These are phyloP conservation scores for Phycomyces nitens DNA, from an alignment of 192 early-diverging fungal species.

Conservation along the genomic window DNA sequence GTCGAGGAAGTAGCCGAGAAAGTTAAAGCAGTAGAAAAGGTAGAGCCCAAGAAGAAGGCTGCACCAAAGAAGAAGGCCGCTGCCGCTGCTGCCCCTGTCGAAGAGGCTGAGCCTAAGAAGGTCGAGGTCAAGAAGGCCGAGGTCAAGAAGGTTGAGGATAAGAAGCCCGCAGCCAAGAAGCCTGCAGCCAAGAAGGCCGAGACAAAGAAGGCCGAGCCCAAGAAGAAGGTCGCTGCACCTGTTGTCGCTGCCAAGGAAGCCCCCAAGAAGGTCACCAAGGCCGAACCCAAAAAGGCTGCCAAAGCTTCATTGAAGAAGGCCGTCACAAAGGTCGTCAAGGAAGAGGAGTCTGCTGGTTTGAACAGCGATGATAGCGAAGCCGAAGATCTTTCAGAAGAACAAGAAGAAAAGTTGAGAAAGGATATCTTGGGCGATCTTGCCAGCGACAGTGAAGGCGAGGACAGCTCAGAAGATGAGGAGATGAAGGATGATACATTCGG, in stretches of 20 bases:
- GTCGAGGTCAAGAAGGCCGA: conserved; percentile 23
- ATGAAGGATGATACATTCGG: conserved; percentile 14
- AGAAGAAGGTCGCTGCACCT: conserved; percentile 11
- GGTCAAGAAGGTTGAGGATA: conserved; percentile 7
- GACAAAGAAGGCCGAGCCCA: conserved; percentile 9
- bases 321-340: conserved; percentile 23
- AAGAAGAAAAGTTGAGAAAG: conserved; percentile 43
- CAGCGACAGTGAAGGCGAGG: conserved; percentile 25
- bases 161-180: conserved; percentile 1
- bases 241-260: conserved; percentile 13
- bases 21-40: conserved; percentile 9
- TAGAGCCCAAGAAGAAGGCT: conserved; percentile 29
- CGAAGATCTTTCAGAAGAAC: conserved; percentile 39
- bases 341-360: conserved; percentile 29
- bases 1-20: background rate
- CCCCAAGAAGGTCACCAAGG: conserved; percentile 9
- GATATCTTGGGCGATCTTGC: conserved; percentile 34
- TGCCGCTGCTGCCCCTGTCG: conserved; percentile 13
- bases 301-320: conserved; percentile 17
- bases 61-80: conserved; percentile 7
- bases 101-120: conserved; percentile 14
- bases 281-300: conserved; percentile 21
- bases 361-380: conserved; percentile 34
- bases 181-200: conserved; percentile 19
- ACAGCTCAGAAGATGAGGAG: conserved; percentile 27